These are phyloP conservation scores for Tubosaeta sp. DNA, from an alignment of 768 basidiomycete genomes.

Conservation along the genomic window DNA sequence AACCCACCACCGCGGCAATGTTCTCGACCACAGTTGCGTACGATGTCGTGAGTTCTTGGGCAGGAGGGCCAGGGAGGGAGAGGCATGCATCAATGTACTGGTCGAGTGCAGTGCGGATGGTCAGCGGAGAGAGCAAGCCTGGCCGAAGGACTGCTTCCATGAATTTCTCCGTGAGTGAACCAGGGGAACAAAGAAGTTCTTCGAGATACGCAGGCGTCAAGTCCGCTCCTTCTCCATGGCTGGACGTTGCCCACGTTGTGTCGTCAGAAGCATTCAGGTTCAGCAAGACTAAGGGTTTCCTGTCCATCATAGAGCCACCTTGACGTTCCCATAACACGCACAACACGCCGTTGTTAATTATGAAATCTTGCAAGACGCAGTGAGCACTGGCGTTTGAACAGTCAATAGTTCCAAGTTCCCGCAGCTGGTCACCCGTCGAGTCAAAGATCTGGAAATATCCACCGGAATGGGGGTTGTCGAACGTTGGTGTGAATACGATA, in stretches of 20 bases:
- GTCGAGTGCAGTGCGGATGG: constrained; percentile 76
- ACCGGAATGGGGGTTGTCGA: constrained; percentile 58
- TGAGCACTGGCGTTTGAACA: constrained; percentile 58
- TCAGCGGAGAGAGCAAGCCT: constrained; percentile 80
- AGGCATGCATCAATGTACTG: constrained; percentile 76
- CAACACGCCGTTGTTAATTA: constrained; percentile 48
- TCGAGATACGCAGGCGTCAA: constrained; percentile 86
- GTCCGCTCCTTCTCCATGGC: constrained; percentile 67
- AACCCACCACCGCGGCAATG: constrained; percentile 82
- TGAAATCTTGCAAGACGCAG: constrained; percentile 77
- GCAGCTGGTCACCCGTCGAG: constrained; percentile 53
- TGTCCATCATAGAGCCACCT: constrained; percentile 69
- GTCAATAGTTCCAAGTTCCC: constrained; percentile 54
- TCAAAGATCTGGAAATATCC: constrained; percentile 75
- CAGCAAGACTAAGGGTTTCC: constrained; percentile 42
- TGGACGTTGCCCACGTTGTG: constrained; percentile 50
- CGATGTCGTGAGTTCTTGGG: constrained; percentile 53
- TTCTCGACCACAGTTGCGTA: constrained; percentile 71
- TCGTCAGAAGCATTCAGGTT: constrained; percentile 27
- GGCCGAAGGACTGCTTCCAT: constrained; percentile 81
- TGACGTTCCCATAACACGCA: constrained; percentile 80
- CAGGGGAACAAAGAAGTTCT: constrained; percentile 66
- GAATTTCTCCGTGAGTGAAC: constrained; percentile 75
- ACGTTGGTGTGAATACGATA: constrained; percentile 70
- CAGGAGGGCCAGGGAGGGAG: constrained; percentile 53